These are phyloP conservation scores for Melocanna baccifera DNA, from an alignment of 176 grass and related monocot species.

Conservation along the genomic window DNA sequence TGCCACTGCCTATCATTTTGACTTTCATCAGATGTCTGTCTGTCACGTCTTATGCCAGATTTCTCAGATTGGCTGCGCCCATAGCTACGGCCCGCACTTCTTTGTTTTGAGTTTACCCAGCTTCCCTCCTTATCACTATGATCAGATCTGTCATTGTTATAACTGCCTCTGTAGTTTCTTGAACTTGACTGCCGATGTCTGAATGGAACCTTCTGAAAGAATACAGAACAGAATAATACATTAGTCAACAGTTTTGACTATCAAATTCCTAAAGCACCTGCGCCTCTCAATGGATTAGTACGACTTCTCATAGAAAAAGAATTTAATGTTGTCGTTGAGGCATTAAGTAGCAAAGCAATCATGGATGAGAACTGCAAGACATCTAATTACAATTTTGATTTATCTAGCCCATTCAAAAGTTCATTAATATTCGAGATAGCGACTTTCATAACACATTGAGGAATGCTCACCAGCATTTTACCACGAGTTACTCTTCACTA, in stretches of 20 bases:
- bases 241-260: neutral
- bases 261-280: neutral
- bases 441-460: neutral
- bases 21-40: slow-evolving; percentile 15
- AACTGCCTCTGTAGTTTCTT: slow-evolving; percentile 54
- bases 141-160: slow-evolving; percentile 33
- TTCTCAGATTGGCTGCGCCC: slow-evolving; percentile 42
- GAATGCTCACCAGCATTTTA: neutral
- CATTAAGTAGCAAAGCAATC: neutral
- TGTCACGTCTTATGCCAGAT: slow-evolving; percentile 8
- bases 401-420: neutral
- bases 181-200: slow-evolving; percentile 47
- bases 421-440: neutral
- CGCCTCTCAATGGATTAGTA: neutral
- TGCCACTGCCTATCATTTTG: slow-evolving; percentile 44
- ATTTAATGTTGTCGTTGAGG: neutral
- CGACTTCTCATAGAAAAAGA: neutral
- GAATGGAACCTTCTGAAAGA: slow-evolving; percentile 41
- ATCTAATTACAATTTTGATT: neutral
- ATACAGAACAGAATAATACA: neutral
- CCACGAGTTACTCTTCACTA: neutral
- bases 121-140: slow-evolving; percentile 46
- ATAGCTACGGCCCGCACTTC: slow-evolving; percentile 26
- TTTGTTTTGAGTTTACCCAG: slow-evolving; percentile 46
- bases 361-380: neutral